Evolutionary conservation across 106 monocot species (phyloP).

Genomic region (Narthecium ossifragum): DNA sequence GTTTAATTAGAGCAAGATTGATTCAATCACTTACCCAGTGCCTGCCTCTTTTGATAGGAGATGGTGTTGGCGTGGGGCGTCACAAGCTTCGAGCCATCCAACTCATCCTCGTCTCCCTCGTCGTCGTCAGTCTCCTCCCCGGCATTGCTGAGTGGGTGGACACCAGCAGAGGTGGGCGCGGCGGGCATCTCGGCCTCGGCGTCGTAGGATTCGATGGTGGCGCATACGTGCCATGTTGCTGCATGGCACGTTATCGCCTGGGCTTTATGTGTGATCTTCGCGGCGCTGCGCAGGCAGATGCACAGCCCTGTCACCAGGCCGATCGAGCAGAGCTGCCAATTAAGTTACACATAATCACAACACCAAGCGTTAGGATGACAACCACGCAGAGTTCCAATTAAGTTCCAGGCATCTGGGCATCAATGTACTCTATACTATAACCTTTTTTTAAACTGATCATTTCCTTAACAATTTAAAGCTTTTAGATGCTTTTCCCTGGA

Average conservation of each 20-base stretch:
- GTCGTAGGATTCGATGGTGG: slow-evolving; percentile 54
- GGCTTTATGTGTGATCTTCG: slow-evolving; percentile 94
- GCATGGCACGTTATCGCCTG: slow-evolving; percentile 87
- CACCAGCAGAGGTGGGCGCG: background rate
- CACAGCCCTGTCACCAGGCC: slow-evolving; percentile 65
- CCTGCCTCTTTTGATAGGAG: slow-evolving; percentile 86
- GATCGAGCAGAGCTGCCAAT: slow-evolving; percentile 57
- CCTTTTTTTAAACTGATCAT: no score
- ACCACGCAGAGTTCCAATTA: no score
- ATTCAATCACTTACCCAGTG: slow-evolving; percentile 48
- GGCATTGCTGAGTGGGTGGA: background rate
- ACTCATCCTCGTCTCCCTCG: slow-evolving; percentile 28
- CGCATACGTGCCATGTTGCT: slow-evolving; percentile 74
- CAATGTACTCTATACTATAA: no score
- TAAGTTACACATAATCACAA: no score
- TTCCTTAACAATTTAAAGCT: no score
- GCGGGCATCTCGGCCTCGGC: slow-evolving; percentile 21
- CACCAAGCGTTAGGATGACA: no score
- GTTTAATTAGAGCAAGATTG: background rate
- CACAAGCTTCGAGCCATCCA: slow-evolving; percentile 31
- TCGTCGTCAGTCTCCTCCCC: slow-evolving; percentile 25
- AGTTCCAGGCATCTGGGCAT: no score
- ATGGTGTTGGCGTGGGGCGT: slow-evolving; percentile 21
- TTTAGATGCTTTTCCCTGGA: no score
- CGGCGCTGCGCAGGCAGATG: slow-evolving; percentile 76